Percentiles rank a stretch among this genome's conserved stretches.
These are phyloP conservation scores for Rubus parviflorus DNA, from an alignment of 306 rosid species.

Conservation along the genomic window DNA sequence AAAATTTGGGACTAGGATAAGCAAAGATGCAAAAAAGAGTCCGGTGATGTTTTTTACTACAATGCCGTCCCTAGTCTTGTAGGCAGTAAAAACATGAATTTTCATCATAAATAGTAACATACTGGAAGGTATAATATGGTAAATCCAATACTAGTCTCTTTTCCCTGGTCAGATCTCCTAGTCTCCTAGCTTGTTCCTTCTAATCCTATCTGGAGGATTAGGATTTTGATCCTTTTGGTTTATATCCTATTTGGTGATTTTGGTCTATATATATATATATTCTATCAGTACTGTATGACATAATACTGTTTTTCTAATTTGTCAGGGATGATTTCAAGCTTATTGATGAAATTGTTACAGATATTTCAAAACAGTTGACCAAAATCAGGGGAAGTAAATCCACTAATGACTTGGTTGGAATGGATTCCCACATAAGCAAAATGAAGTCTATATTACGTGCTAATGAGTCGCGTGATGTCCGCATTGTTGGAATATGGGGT, in stretches of 20 bases:
- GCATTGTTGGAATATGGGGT: conserved; percentile 32
- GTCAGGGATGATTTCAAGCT: background rate
- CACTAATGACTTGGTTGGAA: conserved; percentile 19
- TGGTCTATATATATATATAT: background rate
- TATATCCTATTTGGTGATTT: too few species aligned
- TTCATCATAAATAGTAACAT: background rate
- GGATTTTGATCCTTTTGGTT: background rate
- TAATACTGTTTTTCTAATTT: too few species aligned
- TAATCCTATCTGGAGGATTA: background rate
- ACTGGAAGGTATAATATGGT: too few species aligned
- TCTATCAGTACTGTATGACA: background rate
- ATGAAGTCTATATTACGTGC: background rate
- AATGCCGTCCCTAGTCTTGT: too few species aligned
- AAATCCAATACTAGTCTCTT: too few species aligned
- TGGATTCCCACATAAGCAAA: conserved; percentile 4
- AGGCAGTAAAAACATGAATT: background rate
- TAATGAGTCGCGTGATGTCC: background rate
- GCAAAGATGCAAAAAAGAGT: background rate
- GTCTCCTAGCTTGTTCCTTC: background rate
- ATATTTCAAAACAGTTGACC: background rate
- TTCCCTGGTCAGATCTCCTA: too few species aligned
- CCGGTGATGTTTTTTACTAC: too few species aligned
- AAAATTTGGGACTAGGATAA: background rate
- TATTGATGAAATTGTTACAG: background rate
- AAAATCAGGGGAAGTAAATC: background rate